Evolutionary conservation across 2,329 filamentous ascomycete genomes (phyloP).

Genomic region (Xylaria sp.): DNA sequence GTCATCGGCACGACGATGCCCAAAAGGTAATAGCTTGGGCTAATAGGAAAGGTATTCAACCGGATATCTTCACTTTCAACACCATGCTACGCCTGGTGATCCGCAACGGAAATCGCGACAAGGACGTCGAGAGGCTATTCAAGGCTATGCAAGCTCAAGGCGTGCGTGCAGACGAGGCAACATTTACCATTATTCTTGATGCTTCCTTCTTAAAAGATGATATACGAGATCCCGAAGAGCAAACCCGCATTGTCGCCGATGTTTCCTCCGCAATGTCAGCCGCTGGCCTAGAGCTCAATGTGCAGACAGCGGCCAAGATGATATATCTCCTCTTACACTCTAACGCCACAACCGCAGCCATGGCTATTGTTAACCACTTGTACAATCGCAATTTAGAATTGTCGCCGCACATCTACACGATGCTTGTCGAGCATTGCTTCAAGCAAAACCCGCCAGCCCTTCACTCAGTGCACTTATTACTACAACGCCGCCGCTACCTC

Average conservation of each 20-base stretch:
- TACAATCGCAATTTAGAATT: constrained; percentile 60
- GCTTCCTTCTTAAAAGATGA: constrained; percentile 60
- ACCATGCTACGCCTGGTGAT: constrained; percentile 72
- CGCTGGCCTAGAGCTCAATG: constrained; percentile 67
- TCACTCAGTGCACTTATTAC: constrained; percentile 67
- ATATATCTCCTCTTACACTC: constrained; percentile 70
- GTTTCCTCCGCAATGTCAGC: constrained; percentile 68
- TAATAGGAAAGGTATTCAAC: constrained; percentile 62
- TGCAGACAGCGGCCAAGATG: constrained; percentile 74
- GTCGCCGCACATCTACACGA: constrained; percentile 77
- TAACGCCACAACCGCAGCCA: constrained; percentile 61
- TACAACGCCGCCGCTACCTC: constrained; percentile 57
- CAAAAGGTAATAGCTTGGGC: constrained; percentile 69
- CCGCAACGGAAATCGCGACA: constrained; percentile 54
- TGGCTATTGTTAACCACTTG: constrained; percentile 72
- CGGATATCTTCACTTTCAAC: constrained; percentile 73
- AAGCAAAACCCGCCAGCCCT: constrained; percentile 66
- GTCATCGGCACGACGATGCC: constrained; percentile 60
- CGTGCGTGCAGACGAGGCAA: constrained; percentile 71
- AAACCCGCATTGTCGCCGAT: constrained; percentile 61
- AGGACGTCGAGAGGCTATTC: constrained; percentile 64
- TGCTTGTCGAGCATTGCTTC: constrained; percentile 76
- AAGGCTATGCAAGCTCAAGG: constrained; percentile 66
- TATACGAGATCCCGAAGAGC: constrained; percentile 54
- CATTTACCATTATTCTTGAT: constrained; percentile 78